Base-by-base conservation (phyloP, 495 filamentous ascomycete genomes). In the Evansstolkia leycettana region DNA sequence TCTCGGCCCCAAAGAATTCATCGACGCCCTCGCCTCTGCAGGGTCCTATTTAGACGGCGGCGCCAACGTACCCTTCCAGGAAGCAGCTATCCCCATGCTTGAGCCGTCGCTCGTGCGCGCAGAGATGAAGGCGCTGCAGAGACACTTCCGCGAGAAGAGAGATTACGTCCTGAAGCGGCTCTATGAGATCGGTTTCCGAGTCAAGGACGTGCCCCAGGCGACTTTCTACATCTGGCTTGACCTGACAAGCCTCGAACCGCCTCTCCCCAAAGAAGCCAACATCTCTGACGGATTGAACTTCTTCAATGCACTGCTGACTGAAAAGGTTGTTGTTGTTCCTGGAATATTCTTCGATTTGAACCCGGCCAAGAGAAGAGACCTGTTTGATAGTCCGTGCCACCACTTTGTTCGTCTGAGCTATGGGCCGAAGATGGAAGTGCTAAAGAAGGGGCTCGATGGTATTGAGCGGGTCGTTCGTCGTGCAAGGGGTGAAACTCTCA, bases 21-120 rank as follows among this genome's bases (percentile, higher is more conserved):
- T 96, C 63, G 81, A 83, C 52, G 86, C 89, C 14, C 85, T 96
- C 41, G 85, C 85, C 38, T 87, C 81, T 24, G 92, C 88, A 47
- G 89, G 89, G 20, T 84, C 78, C 2, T 96, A 94, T 65, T 78
- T 96, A n/a, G 89, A 95, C 48, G 89, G 89, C 38, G 89, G 88
- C 40, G 82, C 85, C 50, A 94, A 93, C 51, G 87, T 83, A 3
- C 87, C 88, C 15, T 94, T 96, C 73, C 89, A 95, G 56, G 81
- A 94, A 55, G 88, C 89, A 18, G 85, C 89, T 7, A 73, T 96
- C 34, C 73, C 79, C 2, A 92, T 96, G 84, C 77, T 96, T 8
- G 82, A 93, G 40, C 89, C 89, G 0, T 53, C 59, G 3, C 71
- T 82, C 13, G 89, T 95, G 14, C 69, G 71, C 43, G 60, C 55